Evolutionary conservation across 768 basidiomycete genomes (phyloP), one percentile per base, ranked within the genome.

Genomic region (Collybia sordida): DNA sequence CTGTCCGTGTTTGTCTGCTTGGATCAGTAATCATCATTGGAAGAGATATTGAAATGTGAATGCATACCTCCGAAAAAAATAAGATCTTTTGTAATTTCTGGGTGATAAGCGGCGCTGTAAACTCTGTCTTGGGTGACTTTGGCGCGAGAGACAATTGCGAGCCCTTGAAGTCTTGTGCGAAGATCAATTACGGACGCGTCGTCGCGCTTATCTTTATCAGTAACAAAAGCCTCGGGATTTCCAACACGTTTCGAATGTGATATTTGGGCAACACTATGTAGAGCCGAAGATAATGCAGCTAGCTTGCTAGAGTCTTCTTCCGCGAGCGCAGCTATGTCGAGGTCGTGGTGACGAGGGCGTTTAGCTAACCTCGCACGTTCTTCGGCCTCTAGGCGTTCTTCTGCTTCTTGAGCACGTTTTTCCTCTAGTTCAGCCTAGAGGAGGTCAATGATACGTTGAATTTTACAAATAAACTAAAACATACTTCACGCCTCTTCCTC

Each of bases 81-180:
- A 11, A 93, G 64, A 64, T 93, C 91, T 58, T 88, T 90, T 11
- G 83, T 79, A 17, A 76, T 72, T 55, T 90, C 90, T 3, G 90
- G 88, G 62, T 93, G 91, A 64, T 88, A 93, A 12, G 81, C 82
- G 25, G 87, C 84, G 53, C 85, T 84, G 58, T 93, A 93, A 1
- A 93, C 62, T 18, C 91, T 71, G 52, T 86, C 77, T 53, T 81
- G 72, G 1, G 86, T 90, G 6, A 93, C 90, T 65, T 92, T 93
- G 12, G 90, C 90, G 48, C 88, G 76, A 25, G 88, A 80, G 1
- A 88, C 74, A n/a, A 92, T 72, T 50, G 79, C 81, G 62, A 93
- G 59, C 25, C 70, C 66, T 49, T 75, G 62, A 8, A 91, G 68
- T 53, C 69, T 79, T 55, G 80, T 66, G 52, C 75, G 77, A 51